Evolutionary conservation across 2,329 filamentous ascomycete species (phyloP).

Genomic region (Colletotrichum filicis): DNA sequence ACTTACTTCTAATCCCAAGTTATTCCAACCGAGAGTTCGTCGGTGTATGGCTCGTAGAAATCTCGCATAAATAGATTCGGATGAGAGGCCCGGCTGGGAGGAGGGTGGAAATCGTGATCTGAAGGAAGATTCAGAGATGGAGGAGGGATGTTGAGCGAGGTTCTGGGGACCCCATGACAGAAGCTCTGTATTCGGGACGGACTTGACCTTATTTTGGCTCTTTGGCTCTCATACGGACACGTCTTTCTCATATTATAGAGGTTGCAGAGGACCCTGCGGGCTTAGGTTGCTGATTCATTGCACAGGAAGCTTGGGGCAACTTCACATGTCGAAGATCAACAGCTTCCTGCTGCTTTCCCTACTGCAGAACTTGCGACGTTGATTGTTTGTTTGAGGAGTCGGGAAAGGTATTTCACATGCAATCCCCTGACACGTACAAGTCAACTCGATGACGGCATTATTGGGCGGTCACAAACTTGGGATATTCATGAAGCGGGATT

Average conservation of each 20-base stretch:
- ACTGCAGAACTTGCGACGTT: not conserved
- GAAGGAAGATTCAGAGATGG: not conserved
- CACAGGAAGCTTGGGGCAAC: not conserved
- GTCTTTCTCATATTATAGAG: not conserved
- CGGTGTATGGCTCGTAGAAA: not conserved
- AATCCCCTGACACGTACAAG: not conserved
- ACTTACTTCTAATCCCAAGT: not conserved
- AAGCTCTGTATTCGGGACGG: not conserved
- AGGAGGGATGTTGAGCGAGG: not conserved
- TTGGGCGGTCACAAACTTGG: not conserved
- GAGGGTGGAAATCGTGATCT: not conserved
- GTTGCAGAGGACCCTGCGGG: not conserved
- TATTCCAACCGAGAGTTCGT: not conserved
- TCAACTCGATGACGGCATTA: not conserved
- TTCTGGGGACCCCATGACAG: constrained; percentile 1
- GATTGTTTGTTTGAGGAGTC: not conserved
- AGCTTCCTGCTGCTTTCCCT: not conserved
- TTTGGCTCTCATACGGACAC: not conserved
- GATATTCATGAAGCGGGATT: not conserved
- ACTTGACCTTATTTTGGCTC: not conserved
- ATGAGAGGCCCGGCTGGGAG: constrained; percentile 20
- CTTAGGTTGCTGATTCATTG: not conserved
- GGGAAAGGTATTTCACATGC: constrained; percentile 1
- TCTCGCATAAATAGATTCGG: constrained; percentile 7
- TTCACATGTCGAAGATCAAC: constrained; percentile 7